These are phyloP conservation scores for Whalleya microplaca DNA, from an alignment of 2,329 filamentous ascomycete genomes.

Conservation along the genomic window DNA sequence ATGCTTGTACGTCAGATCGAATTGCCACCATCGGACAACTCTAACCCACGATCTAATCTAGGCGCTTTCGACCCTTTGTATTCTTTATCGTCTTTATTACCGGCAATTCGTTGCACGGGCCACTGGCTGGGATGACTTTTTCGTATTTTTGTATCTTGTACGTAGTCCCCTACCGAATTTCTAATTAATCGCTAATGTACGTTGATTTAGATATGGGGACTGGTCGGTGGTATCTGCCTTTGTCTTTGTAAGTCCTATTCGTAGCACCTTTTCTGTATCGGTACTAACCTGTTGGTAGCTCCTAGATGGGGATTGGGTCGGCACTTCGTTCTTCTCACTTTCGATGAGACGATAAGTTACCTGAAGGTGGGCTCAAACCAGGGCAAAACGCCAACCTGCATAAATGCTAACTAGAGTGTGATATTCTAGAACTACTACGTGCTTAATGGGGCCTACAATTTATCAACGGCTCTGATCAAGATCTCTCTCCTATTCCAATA, in stretches of 20 bases:
- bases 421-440: slow-evolving; percentile 29
- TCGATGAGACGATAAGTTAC: slow-evolving; percentile 10
- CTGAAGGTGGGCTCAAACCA: slow-evolving; percentile 18
- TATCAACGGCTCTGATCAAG: slow-evolving; percentile 33
- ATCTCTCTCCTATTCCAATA: slow-evolving; percentile 35
- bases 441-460: slow-evolving; percentile 28
- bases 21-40: background rate
- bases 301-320: slow-evolving; percentile 23
- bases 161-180: background rate
- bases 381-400: too few relatives aligned
- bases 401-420: background rate
- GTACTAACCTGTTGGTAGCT: slow-evolving; percentile 8
- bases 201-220: slow-evolving; percentile 7
- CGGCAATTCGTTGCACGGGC: slow-evolving; percentile 23
- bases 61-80: slow-evolving; percentile 20
- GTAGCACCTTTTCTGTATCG: background rate
- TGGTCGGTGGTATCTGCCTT: slow-evolving; percentile 10
- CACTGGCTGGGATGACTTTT: slow-evolving; percentile 31
- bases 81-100: slow-evolving; percentile 27
- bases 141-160: slow-evolving; percentile 25
- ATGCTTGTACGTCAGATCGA: slow-evolving; percentile 16
- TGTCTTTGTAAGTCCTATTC: slow-evolving; percentile 13
- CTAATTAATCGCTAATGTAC: background rate
- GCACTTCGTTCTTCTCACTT: slow-evolving; percentile 21
- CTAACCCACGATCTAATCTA: slow-evolving; percentile 5